phyloP scores from a whole-genome alignment of 2,329 filamentous ascomycete species.

The Hypoxylon sp. region DNA sequence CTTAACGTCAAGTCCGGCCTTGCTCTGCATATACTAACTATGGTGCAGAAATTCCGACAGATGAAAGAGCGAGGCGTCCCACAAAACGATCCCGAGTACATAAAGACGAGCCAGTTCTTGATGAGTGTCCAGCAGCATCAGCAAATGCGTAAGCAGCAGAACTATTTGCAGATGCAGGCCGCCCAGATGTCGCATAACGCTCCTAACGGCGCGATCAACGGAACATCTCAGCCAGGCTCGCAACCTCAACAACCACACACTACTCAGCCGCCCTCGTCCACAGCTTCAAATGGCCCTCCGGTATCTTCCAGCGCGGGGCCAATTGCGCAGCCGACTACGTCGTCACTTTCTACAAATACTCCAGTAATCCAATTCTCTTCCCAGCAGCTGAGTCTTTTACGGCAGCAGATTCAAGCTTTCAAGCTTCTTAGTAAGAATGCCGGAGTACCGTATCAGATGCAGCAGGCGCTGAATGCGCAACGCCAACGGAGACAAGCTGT shows the following conservation, averaged over 20 bases:
- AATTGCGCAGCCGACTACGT: slow-evolving; percentile 49
- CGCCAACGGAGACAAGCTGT: slow-evolving; percentile 74
- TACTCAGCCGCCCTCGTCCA: slow-evolving; percentile 52
- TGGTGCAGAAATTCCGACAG: slow-evolving; percentile 80
- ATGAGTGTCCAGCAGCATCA: slow-evolving; percentile 76
- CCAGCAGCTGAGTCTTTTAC: slow-evolving; percentile 81
- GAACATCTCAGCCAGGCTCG: slow-evolving; percentile 55
- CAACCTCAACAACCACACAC: slow-evolving; percentile 55
- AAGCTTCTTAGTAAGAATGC: slow-evolving; percentile 89
- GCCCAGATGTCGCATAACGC: slow-evolving; percentile 65
- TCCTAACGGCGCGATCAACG: slow-evolving; percentile 67
- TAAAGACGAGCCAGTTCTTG: slow-evolving; percentile 83
- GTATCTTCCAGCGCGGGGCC: slow-evolving; percentile 53
- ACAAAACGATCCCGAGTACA: slow-evolving; percentile 84
- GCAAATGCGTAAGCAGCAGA: slow-evolving; percentile 68
- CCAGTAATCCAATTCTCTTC: slow-evolving; percentile 72
- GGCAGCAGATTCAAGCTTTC: slow-evolving; percentile 91
- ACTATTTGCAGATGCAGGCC: slow-evolving; percentile 61
- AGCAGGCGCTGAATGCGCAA: slow-evolving; percentile 84
- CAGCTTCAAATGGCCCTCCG: slow-evolving; percentile 55
- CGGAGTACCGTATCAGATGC: slow-evolving; percentile 80
- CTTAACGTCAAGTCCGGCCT: background rate
- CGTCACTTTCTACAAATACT: slow-evolving; percentile 50
- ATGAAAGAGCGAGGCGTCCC: slow-evolving; percentile 89
- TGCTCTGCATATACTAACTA: slow-evolving; percentile 51